A percentile compares a stretch with the other conserved stretches of the same genome.
These are phyloP conservation scores for Phytophthora pistaciae DNA, from an alignment of 352 stramenopile genomes.

Conservation along the genomic window DNA sequence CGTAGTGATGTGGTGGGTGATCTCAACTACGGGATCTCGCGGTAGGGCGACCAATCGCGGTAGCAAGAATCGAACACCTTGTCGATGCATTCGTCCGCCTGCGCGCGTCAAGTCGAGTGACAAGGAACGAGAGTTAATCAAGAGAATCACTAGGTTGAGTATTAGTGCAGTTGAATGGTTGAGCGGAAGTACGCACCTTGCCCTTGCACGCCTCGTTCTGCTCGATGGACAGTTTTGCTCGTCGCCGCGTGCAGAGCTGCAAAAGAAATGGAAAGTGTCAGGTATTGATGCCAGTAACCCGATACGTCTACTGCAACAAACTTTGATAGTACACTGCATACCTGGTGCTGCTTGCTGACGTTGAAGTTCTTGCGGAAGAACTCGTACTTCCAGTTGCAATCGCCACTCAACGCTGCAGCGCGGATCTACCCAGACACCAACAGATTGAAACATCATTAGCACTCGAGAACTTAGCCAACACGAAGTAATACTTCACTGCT, in stretches of 20 bases:
- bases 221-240: slow-evolving; percentile 88
- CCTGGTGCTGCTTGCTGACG: slow-evolving; percentile 90
- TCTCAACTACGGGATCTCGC: slow-evolving; percentile 75
- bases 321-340: neutral
- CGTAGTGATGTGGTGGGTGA: neutral
- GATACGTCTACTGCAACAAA: neutral
- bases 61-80: slow-evolving; percentile 90
- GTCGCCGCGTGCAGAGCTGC: slow-evolving; percentile 88
- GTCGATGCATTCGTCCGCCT: slow-evolving; percentile 89
- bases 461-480: neutral
- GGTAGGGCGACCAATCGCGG: slow-evolving; percentile 82
- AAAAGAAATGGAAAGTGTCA: neutral
- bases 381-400: slow-evolving; percentile 94
- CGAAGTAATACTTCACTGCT: neutral
- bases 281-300: neutral
- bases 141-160: neutral
- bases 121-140: neutral
- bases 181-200: slow-evolving; percentile 45
- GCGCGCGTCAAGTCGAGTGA: neutral
- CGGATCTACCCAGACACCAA: slow-evolving; percentile 50
- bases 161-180: neutral
- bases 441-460: neutral
- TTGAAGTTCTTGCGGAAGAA: slow-evolving; percentile 93
- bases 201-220: slow-evolving; percentile 82
- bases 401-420: slow-evolving; percentile 83